Evolutionary conservation across 495 filamentous ascomycete species (phyloP), one percentile per base, ranked within the genome.

Genomic region (Parmelia sp.): DNA sequence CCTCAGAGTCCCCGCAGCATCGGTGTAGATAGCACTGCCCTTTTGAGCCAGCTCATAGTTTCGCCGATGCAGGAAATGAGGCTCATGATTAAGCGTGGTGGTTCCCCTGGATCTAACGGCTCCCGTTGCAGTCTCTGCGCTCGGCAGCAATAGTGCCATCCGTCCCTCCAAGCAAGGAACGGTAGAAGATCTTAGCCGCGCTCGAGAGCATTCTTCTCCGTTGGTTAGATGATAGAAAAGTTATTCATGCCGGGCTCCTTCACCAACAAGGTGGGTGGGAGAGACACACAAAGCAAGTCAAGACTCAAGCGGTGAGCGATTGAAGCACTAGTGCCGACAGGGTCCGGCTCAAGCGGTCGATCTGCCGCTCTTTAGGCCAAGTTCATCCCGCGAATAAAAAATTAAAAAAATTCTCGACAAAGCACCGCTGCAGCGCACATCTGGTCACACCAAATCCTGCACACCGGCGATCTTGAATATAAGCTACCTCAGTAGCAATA

Each of bases 51-150:
- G 29, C 29, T 55, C 51, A 55, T 55, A 33, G 19, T 55, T 23
- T 55, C 29, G 21, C 51, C 51, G 29, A 55, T 55, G 51, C 51
- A 55, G 29, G 51, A 55, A 9, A 55, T 55, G 51, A 55, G 51
- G 51, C 51, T 55, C 51, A 55, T 33, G 51, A 55, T 55, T 55
- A 55, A 55, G 51, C 29, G 51, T 31, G 51, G 17, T 55, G 17
- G 51, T 55, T 33, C 51, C 51, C 51, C 51, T 55, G 51, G 25
- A 55, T 55, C 51, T 55, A 55, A 55, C 51, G 51, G 51, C 51
- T 55, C 51, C 51, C 51, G 51, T 33, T 33, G 51, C 29, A 55
- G 17, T 25, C 51, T 55, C 33, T 55, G 2, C 19, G 19, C 15
- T 53, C 17, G 4, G 29, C 10, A 11, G 51, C 21, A 21, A 19